phyloP scores from a whole-genome alignment of 805 yeast species.

The Teunomyces panamensis region DNA sequence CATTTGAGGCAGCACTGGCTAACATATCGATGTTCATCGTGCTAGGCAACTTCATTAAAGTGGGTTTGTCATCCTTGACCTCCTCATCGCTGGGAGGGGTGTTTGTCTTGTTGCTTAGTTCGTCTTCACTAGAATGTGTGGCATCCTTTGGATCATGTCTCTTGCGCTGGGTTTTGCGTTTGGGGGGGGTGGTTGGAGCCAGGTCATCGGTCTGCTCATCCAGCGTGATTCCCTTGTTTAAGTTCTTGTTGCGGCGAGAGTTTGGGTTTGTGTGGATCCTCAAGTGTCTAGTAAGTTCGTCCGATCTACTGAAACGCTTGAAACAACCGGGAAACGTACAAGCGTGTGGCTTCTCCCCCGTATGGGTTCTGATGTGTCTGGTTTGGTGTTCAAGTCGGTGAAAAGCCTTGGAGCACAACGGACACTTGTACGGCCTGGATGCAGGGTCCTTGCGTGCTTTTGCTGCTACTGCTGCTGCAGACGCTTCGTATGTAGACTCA shows the following conservation, averaged over 20 bases:
- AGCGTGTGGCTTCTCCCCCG: slow-evolving; percentile 89
- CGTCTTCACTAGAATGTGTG: slow-evolving; percentile 1
- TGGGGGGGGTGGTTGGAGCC: background rate
- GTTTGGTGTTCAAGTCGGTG: slow-evolving; percentile 89
- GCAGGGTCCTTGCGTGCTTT: slow-evolving; percentile 11
- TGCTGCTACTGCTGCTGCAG: slow-evolving; percentile 1
- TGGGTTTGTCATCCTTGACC: background rate
- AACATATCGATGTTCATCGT: slow-evolving; percentile 47
- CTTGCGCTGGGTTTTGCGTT: background rate
- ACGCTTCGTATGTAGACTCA: background rate
- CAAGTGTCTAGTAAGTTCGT: slow-evolving; percentile 83
- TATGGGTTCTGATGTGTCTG: slow-evolving; percentile 86
- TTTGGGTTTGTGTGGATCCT: slow-evolving; percentile 70
- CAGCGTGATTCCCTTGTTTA: slow-evolving; percentile 9
- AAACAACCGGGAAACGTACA: slow-evolving; percentile 83
- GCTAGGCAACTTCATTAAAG: slow-evolving; percentile 1
- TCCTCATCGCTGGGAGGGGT: slow-evolving; percentile 6
- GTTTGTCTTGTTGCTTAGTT: slow-evolving; percentile 1
- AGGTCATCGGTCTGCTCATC: background rate
- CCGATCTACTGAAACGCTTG: slow-evolving; percentile 75
- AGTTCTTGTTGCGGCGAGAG: slow-evolving; percentile 40
- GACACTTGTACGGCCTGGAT: slow-evolving; percentile 75
- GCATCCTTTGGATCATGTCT: background rate
- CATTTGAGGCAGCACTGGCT: slow-evolving; percentile 56
- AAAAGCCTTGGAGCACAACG: slow-evolving; percentile 81